Evolutionary conservation across 768 basidiomycete species (phyloP), one percentile per base, ranked within the genome.

Genomic region (Kwoniella bestiolae): DNA sequence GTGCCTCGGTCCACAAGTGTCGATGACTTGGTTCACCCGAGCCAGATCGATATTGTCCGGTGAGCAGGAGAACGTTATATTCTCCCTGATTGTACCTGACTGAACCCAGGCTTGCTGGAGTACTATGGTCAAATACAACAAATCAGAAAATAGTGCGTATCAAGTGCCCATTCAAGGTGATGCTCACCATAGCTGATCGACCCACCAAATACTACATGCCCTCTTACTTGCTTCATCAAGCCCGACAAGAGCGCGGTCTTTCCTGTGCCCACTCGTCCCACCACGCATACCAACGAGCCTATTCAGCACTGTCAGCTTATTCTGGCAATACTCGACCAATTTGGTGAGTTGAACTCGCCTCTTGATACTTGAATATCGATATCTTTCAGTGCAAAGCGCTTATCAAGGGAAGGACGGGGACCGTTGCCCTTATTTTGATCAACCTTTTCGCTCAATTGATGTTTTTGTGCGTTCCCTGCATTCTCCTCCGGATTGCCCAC

Each of bases 361-460:
- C 80, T 83, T 2, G 83, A 83, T 35, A 88, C 46, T 73, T 38
- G 75, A 34, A 88, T 66, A 60, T 84, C 82, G 60, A 89, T 75
- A 67, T 83, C 77, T 47, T 80, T 83, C 52, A 89, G 74, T 60
- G 83, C 81, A 65, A 88, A 89, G 0, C 86, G 86, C 60, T 38
- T 38, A 9, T 38, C 3, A 16, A n/a, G n/a, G n/a, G n/a, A n/a
- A n/a, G n/a, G n/a, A n/a, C n/a, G n/a, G n/a, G n/a, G n/a, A n/a
- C n/a, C n/a, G n/a, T n/a, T n/a, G n/a, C n/a, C n/a, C n/a, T n/a
- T n/a, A n/a, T n/a, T n/a, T n/a, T n/a, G n/a, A n/a, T n/a, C n/a
- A n/a, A n/a, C n/a, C n/a, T n/a, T n/a, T n/a, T n/a, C n/a, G n/a
- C n/a, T n/a, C n/a, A n/a, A n/a, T n/a, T n/a, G n/a, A n/a, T n/a